phyloP scores from a whole-genome alignment of 2,329 filamentous ascomycete species.

The Knoxdaviesia capensis region DNA sequence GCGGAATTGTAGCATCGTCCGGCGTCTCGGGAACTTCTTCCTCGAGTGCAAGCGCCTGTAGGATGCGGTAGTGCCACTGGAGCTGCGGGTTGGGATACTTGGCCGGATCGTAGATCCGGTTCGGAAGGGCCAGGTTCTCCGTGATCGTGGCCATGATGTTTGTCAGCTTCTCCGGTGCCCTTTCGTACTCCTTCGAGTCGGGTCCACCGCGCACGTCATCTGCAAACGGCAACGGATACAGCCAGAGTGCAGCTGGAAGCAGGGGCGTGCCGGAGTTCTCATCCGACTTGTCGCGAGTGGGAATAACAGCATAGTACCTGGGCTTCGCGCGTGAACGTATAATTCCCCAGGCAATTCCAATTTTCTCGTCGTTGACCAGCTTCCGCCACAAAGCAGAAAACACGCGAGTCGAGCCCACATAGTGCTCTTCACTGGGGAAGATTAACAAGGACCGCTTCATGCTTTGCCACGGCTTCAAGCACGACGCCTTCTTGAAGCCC shows the following conservation, averaged over 20 bases:
- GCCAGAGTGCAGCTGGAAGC: constrained; percentile 70
- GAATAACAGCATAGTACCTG: constrained; percentile 60
- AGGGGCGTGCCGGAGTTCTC: constrained; percentile 46
- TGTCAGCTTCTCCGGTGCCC: constrained; percentile 48
- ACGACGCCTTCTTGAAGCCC: constrained; percentile 69
- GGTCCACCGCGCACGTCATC: constrained; percentile 71
- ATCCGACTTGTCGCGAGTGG: constrained; percentile 46
- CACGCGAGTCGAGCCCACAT: constrained; percentile 75
- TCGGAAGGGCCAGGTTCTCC: constrained; percentile 75
- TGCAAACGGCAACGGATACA: constrained; percentile 70
- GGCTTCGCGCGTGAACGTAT: constrained; percentile 64
- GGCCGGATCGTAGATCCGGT: constrained; percentile 60
- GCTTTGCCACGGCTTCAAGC: constrained; percentile 67
- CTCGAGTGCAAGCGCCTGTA: constrained; percentile 79
- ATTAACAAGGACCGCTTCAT: constrained; percentile 78
- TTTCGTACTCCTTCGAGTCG: constrained; percentile 29
- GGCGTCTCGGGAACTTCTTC: constrained; percentile 65
- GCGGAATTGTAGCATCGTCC: constrained; percentile 65
- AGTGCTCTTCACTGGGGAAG: constrained; percentile 81
- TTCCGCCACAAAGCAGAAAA: constrained; percentile 86
- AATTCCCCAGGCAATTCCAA: constrained; percentile 81
- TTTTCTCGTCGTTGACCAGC: constrained; percentile 55
- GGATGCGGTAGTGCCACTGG: constrained; percentile 92
- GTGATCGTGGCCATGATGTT: constrained; percentile 69
- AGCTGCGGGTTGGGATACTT: constrained; percentile 84